Conservation (phyloP, 164 flowering plant species). For the Liriodendron chinense region DNA sequence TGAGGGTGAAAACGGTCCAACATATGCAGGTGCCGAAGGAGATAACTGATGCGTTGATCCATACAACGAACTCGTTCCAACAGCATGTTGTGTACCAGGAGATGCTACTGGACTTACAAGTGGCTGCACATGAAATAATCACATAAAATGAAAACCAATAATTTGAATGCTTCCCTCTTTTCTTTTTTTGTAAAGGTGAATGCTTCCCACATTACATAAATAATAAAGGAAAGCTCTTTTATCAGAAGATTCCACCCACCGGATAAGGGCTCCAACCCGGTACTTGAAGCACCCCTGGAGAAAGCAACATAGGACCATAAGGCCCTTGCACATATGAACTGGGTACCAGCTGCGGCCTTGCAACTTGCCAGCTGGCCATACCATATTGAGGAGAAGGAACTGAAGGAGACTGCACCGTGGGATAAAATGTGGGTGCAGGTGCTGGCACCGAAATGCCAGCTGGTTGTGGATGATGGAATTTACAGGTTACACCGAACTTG, state of each 20-base stretch:
- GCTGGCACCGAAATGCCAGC: constrained; percentile 40
- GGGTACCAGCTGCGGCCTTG: constrained; percentile 61
- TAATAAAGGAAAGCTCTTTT: not conserved
- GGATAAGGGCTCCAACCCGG: constrained; percentile 72
- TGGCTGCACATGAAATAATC: constrained; percentile 34
- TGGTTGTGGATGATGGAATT: constrained; percentile 91
- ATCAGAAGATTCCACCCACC: constrained; percentile 33
- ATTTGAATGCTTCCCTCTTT: too few relatives aligned
- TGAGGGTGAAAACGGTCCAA: constrained; percentile 42
- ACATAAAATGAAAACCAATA: too few relatives aligned
- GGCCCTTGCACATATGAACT: constrained; percentile 74
- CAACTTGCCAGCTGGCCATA: constrained; percentile 56
- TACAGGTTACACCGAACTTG: constrained; percentile 88
- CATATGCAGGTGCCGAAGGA: constrained; percentile 64
- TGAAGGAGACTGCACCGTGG: constrained; percentile 57
- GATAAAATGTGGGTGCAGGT: constrained; percentile 49
- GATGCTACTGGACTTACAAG: constrained; percentile 54
- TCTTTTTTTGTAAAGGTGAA: too few relatives aligned
- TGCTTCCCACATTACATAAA: not conserved
- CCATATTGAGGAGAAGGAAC: constrained; percentile 63
- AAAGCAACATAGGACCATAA: constrained; percentile 61
- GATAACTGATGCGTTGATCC: constrained; percentile 57
- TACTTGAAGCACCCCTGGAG: constrained; percentile 66
- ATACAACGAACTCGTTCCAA: constrained; percentile 48
- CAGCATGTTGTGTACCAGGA: constrained; percentile 46